Base-by-base conservation (phyloP, 2,329 filamentous ascomycete species). In the Venturiaceae sp. region DNA sequence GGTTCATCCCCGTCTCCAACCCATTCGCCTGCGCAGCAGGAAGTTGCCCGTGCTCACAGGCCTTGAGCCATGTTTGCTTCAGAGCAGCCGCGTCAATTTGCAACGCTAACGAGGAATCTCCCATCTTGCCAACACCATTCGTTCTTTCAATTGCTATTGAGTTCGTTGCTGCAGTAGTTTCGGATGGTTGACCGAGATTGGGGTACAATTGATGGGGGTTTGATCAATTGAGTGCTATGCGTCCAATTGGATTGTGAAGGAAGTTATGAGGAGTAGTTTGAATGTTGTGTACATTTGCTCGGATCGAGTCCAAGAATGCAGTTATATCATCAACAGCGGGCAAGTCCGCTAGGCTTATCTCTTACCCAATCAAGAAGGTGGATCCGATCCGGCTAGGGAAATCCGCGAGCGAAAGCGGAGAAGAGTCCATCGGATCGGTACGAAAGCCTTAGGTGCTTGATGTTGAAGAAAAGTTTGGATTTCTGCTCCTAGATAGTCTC, bases 1-100 rank as follows among this genome's bases (percentile, higher is more conserved):
- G 83, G 28, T 83, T 81, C 88, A 92, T 92, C 59, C 89, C 89
- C 1, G 85, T 88, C 19, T 23, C 30, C 26, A 50, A 8, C 2
- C 44, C 44, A 30, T 30, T 50, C 6, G 44, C 44, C n/a, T 50
- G 26, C 7, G 44, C 26, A 16, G 44, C 44, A 28, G 44, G 44
- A 11, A 50, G 26, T 50, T 50, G 44, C 14, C 44, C 44, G 21
- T 50, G 44, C 19, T 50, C 26, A 16, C 44, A 50, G 26, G 44
- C 44, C 19, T 50, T 50, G 26, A 50, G 44, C 44, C 44, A 50
- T 6, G 44, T 50, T 50, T 30, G 23, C 5, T 50, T 50, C 8
- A 50, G 11, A 30, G 44, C 5, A 6, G 21, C 14, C 2, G 23
- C 44, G 23, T 50, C 44, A 5, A 50, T 50, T 7, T 50, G 23